These are phyloP conservation scores for Boletellus sp. DNA, from an alignment of 768 basidiomycete genomes.

Conservation along the genomic window DNA sequence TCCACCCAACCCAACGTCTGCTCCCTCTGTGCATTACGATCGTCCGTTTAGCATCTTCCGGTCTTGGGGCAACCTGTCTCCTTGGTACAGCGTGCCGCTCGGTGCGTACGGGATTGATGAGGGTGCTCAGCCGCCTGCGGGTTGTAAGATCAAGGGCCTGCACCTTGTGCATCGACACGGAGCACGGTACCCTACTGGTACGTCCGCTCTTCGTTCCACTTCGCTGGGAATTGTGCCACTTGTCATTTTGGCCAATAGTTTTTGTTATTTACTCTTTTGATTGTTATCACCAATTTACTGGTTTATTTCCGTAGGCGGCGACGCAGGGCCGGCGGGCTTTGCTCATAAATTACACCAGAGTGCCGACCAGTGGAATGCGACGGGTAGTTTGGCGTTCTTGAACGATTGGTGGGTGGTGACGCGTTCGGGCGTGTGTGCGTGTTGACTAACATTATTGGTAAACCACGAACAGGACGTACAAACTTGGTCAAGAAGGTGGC, in stretches of 20 bases:
- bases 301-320: conserved; percentile 39
- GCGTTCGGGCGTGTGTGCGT: not conserved
- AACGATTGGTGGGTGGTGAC: conserved; percentile 63
- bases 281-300: no score
- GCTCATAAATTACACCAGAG: conserved; percentile 51
- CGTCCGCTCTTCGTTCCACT: conserved; percentile 21
- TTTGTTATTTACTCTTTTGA: no score
- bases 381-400: conserved; percentile 68
- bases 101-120: conserved; percentile 72
- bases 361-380: conserved; percentile 59
- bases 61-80: conserved; percentile 82
- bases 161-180: conserved; percentile 84
- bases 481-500: conserved; percentile 81
- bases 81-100: conserved; percentile 75
- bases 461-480: conserved; percentile 63
- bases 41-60: conserved; percentile 62
- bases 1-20: conserved; percentile 1
- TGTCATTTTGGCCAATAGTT: no score
- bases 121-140: conserved; percentile 62
- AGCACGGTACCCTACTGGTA: conserved; percentile 70
- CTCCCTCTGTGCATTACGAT: conserved; percentile 11
- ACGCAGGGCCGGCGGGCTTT: conserved; percentile 60
- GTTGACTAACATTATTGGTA: not conserved
- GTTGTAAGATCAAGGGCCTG: conserved; percentile 67
- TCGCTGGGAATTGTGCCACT: not conserved